A percentile compares a stretch with the other conserved stretches of the same genome.
Conservation (phyloP, 257 asterid genomes). For the Coffea eugenioides region DNA sequence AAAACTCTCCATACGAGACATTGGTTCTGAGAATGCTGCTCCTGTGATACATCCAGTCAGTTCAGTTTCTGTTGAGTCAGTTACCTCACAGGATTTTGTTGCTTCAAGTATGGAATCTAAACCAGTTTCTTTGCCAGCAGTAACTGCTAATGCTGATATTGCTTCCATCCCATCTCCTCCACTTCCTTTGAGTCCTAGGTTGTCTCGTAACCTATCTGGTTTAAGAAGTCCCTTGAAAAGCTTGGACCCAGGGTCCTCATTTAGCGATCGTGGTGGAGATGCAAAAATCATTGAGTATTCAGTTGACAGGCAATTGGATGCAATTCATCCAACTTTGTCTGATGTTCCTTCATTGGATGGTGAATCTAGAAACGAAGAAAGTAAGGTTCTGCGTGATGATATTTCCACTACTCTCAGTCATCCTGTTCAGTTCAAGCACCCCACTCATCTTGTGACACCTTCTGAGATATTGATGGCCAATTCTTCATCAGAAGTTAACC, state of each 20-base stretch:
- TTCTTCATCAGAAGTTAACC: constrained; percentile 67
- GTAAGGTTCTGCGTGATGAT: constrained; percentile 55
- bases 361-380: constrained; percentile 53
- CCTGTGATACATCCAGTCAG: constrained; percentile 37
- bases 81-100: constrained; percentile 42
- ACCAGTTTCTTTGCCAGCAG: constrained; percentile 35
- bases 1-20: constrained; percentile 44
- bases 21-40: constrained; percentile 49
- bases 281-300: constrained; percentile 59
- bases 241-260: constrained; percentile 50
- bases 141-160: constrained; percentile 39
- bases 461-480: constrained; percentile 85
- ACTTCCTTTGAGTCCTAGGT: constrained; percentile 73
- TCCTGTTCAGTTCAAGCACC: constrained; percentile 79
- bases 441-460: constrained; percentile 97
- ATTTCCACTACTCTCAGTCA: constrained; percentile 48
- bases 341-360: constrained; percentile 60
- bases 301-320: constrained; percentile 69
- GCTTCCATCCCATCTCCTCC: constrained; percentile 58
- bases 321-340: constrained; percentile 43
- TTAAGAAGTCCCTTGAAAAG: constrained; percentile 56
- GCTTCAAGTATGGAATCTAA: constrained; percentile 50
- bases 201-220: constrained; percentile 67
- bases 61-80: constrained; percentile 43
- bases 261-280: constrained; percentile 46